These are phyloP conservation scores for Starmerella floricola DNA, from an alignment of 805 yeast genomes.

Conservation along the genomic window DNA sequence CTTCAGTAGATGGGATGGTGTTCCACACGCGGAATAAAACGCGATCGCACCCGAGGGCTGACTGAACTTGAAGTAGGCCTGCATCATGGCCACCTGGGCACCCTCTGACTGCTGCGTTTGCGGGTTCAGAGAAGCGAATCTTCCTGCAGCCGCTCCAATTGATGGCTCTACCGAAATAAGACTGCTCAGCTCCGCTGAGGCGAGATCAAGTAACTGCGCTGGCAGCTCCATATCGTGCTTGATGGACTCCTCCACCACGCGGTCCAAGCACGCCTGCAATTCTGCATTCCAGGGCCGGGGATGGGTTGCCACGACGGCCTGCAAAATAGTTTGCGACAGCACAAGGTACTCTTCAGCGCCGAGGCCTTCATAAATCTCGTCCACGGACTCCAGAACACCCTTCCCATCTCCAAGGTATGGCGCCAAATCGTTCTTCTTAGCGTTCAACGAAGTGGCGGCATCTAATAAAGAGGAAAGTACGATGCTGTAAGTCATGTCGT, in stretches of 20 bases:
- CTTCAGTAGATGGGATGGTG: conserved; percentile 10
- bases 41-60: conserved; percentile 16
- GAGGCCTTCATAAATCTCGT: conserved; percentile 22
- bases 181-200: neutral
- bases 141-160: conserved; percentile 7
- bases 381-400: conserved; percentile 21
- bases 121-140: conserved; percentile 6
- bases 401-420: conserved; percentile 15
- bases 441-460: conserved; percentile 14
- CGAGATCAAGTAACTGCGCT: neutral
- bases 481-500: conserved; percentile 23
- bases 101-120: conserved; percentile 6
- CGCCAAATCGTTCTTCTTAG: conserved; percentile 4
- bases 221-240: conserved; percentile 9
- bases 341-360: conserved; percentile 20
- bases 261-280: conserved; percentile 9
- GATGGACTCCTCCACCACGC: conserved; percentile 12
- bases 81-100: conserved; percentile 13
- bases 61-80: conserved; percentile 3
- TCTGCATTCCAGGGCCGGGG: neutral
- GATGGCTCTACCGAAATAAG: conserved; percentile 5
- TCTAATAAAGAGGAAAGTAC: conserved; percentile 22
- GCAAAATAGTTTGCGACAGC: conserved; percentile 15
- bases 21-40: conserved; percentile 15
- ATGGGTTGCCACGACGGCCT: conserved; percentile 14